phyloP scores from a whole-genome alignment of 2,329 filamentous ascomycete genomes.

The Myriosclerotinia curreyana region DNA sequence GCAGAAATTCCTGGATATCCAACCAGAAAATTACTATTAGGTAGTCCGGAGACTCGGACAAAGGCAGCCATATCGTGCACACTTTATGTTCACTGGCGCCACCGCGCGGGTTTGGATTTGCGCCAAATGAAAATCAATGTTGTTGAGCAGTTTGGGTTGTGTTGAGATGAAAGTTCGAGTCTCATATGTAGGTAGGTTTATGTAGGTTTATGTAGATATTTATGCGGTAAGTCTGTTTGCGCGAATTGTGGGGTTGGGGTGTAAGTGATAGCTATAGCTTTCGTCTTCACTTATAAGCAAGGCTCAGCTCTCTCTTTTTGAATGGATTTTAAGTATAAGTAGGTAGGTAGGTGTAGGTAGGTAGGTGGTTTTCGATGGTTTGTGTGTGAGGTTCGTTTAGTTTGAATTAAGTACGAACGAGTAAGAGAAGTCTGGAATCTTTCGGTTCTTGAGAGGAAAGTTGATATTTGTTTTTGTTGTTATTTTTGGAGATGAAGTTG shows the following conservation, averaged over 20 bases:
- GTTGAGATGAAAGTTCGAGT: slow-evolving; percentile 24
- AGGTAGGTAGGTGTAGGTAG: not conserved
- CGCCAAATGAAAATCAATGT: slow-evolving; percentile 32
- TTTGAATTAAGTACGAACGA: not conserved
- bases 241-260: slow-evolving; percentile 18
- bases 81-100: slow-evolving; percentile 37
- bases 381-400: not conserved
- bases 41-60: slow-evolving; percentile 94
- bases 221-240: slow-evolving; percentile 19
- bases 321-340: not conserved
- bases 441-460: too few relatives aligned
- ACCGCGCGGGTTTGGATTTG: slow-evolving; percentile 35
- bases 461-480: too few relatives aligned
- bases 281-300: slow-evolving; percentile 35
- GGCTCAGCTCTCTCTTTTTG: slow-evolving; percentile 29
- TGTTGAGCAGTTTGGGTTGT: slow-evolving; percentile 25
- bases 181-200: slow-evolving; percentile 9
- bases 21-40: slow-evolving; percentile 94
- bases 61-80: slow-evolving; percentile 63
- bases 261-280: slow-evolving; percentile 18
- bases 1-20: slow-evolving; percentile 98
- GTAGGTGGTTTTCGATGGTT: not conserved
- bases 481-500: too few relatives aligned
- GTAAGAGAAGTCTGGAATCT: too few relatives aligned
- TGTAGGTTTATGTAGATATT: slow-evolving; percentile 23